phyloP scores from a whole-genome alignment of 2,329 filamentous ascomycete species.

The Phialophora chinensis region DNA sequence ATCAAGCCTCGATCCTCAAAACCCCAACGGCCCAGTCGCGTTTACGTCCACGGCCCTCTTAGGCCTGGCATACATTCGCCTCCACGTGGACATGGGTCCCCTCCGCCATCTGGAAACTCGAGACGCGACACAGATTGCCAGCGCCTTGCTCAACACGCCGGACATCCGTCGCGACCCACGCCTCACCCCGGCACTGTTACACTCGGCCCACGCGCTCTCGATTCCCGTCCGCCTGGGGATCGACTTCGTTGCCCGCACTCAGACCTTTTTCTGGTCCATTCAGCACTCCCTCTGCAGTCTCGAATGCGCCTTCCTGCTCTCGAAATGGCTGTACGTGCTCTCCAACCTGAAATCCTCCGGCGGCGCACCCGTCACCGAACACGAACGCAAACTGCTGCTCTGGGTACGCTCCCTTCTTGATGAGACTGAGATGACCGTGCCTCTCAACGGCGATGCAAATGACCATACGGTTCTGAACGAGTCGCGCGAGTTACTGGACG shows the following conservation, averaged over 20 bases:
- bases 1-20: conserved; percentile 60
- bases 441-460: conserved; percentile 35
- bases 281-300: conserved; percentile 61
- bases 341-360: conserved; percentile 47
- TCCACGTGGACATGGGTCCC: conserved; percentile 56
- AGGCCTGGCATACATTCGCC: conserved; percentile 55
- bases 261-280: conserved; percentile 62
- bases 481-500: conserved; percentile 50
- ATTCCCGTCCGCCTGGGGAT: conserved; percentile 61
- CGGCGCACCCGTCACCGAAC: conserved; percentile 52
- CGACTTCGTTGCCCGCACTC: conserved; percentile 59
- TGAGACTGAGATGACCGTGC: conserved; percentile 55
- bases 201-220: conserved; percentile 61
- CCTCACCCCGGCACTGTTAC: conserved; percentile 58
- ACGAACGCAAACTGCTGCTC: conserved; percentile 54
- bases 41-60: conserved; percentile 59
- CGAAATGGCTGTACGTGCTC: conserved; percentile 54
- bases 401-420: conserved; percentile 59
- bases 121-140: conserved; percentile 54
- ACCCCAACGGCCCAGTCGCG: conserved; percentile 59
- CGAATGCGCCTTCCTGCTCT: conserved; percentile 59
- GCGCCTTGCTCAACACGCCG: conserved; percentile 52
- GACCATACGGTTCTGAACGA: conserved; percentile 33
- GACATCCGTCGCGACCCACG: conserved; percentile 52
- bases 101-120: conserved; percentile 55